phyloP scores from a whole-genome alignment of 768 basidiomycete genomes.

The Collybia sp. region DNA sequence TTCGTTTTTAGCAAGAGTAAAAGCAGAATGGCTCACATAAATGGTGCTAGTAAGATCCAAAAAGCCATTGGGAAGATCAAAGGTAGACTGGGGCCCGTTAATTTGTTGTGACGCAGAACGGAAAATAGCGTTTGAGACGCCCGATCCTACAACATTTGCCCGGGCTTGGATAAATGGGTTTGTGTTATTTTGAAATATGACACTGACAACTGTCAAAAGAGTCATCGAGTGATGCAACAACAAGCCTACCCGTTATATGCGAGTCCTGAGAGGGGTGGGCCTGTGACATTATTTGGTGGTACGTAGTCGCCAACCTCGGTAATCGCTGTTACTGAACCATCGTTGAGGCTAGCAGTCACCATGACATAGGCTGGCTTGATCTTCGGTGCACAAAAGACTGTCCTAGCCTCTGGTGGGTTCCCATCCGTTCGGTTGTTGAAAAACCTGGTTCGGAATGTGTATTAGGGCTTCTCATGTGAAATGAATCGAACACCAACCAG shows the following conservation, averaged over 20 bases:
- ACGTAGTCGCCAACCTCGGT: conserved; percentile 18
- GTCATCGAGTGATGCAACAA: neutral
- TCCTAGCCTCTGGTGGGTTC: conserved; percentile 31
- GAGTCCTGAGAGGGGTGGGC: conserved; percentile 33
- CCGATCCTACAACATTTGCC: conserved; percentile 40
- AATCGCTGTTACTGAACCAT: conserved; percentile 35
- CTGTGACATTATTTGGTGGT: conserved; percentile 48
- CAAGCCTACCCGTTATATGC: conserved; percentile 55
- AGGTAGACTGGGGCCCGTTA: conserved; percentile 38
- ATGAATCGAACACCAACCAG: conserved; percentile 36
- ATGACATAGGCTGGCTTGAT: conserved; percentile 39
- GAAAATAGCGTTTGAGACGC: conserved; percentile 60
- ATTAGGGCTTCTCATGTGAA: neutral
- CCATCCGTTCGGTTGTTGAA: conserved; percentile 29
- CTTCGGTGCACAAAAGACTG: conserved; percentile 54
- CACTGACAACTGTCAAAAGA: conserved; percentile 18
- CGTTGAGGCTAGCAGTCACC: conserved; percentile 38
- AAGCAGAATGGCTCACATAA: conserved; percentile 38
- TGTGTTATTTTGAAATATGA: conserved; percentile 33
- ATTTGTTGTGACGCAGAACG: conserved; percentile 38
- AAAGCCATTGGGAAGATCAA: conserved; percentile 46
- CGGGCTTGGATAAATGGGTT: conserved; percentile 49
- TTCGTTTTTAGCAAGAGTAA: neutral
- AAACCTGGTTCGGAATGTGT: conserved; percentile 21
- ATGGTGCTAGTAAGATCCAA: conserved; percentile 42